Evolutionary conservation across 2,329 filamentous ascomycete species (phyloP), one percentile per base, ranked within the genome.

Genomic region (Pyrenophora seminiperda): DNA sequence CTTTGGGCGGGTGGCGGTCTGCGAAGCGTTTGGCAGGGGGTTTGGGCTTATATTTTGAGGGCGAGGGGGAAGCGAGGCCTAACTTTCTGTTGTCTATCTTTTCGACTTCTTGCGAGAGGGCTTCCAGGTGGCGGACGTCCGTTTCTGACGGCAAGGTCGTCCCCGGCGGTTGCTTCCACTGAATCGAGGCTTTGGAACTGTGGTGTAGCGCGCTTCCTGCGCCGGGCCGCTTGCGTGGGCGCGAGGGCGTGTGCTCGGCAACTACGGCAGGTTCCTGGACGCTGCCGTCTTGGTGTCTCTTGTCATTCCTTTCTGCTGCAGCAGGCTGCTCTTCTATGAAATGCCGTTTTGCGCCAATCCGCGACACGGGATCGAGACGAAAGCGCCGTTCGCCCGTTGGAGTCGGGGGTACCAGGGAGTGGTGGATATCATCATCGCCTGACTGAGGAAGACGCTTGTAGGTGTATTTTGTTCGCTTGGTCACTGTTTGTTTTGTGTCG

Each of bases 11-110:
- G 30, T 71, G 64, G 9, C 71, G 66, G 18, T 72, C 65, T 30
- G 67, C 67, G 48, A 64, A 72, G 37, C 72, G 65, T 20, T 61
- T 59, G 2, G 68, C 56, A 6, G 71, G 68, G 5, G 61, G 62
- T 42, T 63, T 71, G 19, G 73, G 73, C 24, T 71, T 67, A 56
- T 68, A 64, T 43, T 73, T 73, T 2, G 61, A 64, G 7, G 51
- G 61, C 3, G 53, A 56, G 18, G 41, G 33, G 5, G 53, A 34
- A 29, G 38, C 48, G 9, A 55, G 20, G 20, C 20, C 20, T 7
- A 22, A 51, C 29, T 48, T 32, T 41, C 47, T 40, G 24, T 46
- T 59, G 32, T 68, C 58, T 38, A 63, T 47, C 11, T 63, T 58
- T 3, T 69, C 69, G 22, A 74, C 63, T 33, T 68, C 61, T 38